phyloP scores from a whole-genome alignment of 2,329 filamentous ascomycete genomes.

The Fusarium sp. region DNA sequence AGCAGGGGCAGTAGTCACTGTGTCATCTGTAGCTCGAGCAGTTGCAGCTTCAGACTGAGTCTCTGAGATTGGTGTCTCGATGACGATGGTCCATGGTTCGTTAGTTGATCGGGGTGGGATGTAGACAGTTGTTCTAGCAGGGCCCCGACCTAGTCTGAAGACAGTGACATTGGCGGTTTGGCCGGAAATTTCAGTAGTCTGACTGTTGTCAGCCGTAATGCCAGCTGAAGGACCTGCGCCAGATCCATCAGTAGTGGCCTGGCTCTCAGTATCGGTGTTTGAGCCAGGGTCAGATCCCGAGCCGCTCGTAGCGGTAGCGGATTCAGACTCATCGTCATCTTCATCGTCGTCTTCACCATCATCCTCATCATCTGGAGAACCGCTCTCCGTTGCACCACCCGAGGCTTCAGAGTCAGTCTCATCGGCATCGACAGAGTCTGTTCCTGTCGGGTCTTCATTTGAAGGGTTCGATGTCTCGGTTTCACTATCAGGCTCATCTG shows the following conservation, averaged over 20 bases:
- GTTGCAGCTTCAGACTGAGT: conserved; percentile 28
- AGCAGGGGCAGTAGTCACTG: conserved; percentile 2
- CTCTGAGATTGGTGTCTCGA: conserved; percentile 18
- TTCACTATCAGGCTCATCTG: rapidly evolving
- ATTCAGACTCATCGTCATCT: background rate
- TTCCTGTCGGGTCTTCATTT: background rate
- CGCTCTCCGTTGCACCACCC: background rate
- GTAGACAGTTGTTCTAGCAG: conserved; percentile 9
- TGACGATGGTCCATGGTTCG: conserved; percentile 17
- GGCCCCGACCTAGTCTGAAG: conserved; percentile 18
- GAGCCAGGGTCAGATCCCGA: background rate
- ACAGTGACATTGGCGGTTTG: conserved; percentile 17
- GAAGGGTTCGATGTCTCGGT: background rate
- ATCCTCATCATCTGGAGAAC: rapidly evolving
- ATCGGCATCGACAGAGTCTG: rapidly evolving
- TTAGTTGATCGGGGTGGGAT: conserved; percentile 6
- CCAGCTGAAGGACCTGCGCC: background rate
- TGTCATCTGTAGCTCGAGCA: background rate
- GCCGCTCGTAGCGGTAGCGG: background rate
- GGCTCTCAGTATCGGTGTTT: background rate
- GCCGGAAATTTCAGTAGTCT: background rate
- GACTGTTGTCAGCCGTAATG: background rate
- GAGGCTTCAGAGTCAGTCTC: background rate
- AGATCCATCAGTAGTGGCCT: background rate
- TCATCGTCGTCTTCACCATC: background rate